Conservation (phyloP, 139 green algal genomes). For the Dunaliella primolecta region DNA sequence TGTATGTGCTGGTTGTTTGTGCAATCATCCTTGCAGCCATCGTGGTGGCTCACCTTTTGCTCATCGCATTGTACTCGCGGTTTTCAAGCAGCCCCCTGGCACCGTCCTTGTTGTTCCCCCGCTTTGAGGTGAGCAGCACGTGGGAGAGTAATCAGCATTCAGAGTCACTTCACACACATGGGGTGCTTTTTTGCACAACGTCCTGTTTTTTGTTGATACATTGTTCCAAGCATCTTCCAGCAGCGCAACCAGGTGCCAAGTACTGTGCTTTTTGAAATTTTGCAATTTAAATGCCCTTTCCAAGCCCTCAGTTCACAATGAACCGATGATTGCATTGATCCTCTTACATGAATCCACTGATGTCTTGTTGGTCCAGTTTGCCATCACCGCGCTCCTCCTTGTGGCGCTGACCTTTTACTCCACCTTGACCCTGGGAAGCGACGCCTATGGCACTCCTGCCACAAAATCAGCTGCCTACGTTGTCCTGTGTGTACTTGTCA, state of each 20-base stretch:
- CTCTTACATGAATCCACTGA: no score
- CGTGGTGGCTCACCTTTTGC: not conserved
- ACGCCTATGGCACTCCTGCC: not conserved
- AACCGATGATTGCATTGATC: no score
- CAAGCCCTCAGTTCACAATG: no score
- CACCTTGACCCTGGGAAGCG: not conserved
- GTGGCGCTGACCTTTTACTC: not conserved
- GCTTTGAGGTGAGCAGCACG: not conserved
- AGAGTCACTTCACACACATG: no score
- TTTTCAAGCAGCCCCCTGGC: not conserved
- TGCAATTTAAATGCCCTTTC: no score
- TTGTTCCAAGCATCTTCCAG: not conserved
- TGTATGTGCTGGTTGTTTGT: not conserved
- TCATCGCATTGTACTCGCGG: not conserved
- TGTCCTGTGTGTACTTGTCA: not conserved
- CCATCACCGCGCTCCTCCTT: not conserved
- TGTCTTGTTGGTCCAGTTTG: not conserved
- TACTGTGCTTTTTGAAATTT: no score
- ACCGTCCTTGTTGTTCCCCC: not conserved
- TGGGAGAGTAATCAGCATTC: no score
- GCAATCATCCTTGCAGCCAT: not conserved
- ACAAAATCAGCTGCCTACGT: not conserved
- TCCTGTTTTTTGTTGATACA: no score
- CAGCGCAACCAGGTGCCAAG: no score
- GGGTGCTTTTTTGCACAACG: no score